Conservation (phyloP, 78 protist species). For the Dictyostelium citrinum region DNA sequence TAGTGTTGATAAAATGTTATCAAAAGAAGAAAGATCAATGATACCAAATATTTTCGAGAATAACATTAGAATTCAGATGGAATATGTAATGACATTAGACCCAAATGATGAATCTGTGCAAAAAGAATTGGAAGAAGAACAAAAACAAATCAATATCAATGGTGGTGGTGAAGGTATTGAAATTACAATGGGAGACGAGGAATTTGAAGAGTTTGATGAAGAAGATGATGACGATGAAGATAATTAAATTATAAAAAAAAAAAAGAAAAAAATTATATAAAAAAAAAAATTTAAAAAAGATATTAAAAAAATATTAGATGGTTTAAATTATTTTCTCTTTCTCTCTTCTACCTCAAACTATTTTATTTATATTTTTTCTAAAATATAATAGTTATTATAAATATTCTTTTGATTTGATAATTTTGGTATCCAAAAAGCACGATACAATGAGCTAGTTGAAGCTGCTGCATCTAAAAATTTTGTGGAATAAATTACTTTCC, state of each 20-base stretch:
- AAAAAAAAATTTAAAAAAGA: neutral
- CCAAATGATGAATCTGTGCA: conserved; percentile 2
- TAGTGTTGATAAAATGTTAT: conserved; percentile 3
- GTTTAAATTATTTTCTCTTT: neutral
- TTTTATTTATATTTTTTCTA: neutral
- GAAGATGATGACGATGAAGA: neutral
- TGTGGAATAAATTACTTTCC: conserved; percentile 1
- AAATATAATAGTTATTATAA: conserved; percentile 8
- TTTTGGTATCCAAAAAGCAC: conserved; percentile 4
- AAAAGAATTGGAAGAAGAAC: neutral
- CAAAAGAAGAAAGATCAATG: neutral
- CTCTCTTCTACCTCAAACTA: neutral
- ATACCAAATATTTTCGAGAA: neutral
- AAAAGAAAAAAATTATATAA: neutral
- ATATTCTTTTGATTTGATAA: neutral
- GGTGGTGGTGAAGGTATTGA: neutral
- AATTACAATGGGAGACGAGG: neutral
- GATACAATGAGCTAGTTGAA: neutral
- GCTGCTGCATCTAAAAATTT: conserved; percentile 31
- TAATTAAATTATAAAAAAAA: neutral
- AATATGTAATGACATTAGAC: conserved; percentile 13
- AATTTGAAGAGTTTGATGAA: neutral
- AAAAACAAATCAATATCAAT: neutral
- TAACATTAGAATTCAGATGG: neutral
- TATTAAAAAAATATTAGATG: neutral